A percentile compares a stretch with the other conserved stretches of the same genome.
phyloP scores from a whole-genome alignment of 129 eudicot species.

The Arctium lappa region DNA sequence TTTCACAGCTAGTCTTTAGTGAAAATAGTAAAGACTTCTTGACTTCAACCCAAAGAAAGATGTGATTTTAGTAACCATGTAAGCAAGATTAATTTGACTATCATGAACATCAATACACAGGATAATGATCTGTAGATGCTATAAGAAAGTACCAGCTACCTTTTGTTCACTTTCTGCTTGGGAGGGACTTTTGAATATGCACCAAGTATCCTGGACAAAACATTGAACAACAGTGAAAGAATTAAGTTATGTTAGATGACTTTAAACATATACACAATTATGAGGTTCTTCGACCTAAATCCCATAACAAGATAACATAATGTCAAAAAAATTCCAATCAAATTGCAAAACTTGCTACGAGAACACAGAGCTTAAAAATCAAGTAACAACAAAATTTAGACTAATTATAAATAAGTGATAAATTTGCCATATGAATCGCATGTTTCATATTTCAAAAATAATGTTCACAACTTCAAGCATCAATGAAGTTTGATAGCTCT shows the following conservation, averaged over 20 bases:
- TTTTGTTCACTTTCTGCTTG: slow-evolving; percentile 48
- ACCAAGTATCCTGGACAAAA: slow-evolving; percentile 55
- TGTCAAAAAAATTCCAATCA: neutral
- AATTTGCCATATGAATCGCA: neutral
- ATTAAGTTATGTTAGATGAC: neutral
- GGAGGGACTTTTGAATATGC: slow-evolving; percentile 75
- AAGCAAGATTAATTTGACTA: neutral
- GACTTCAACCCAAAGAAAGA: neutral
- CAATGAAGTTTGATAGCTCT: neutral
- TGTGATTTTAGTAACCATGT: neutral
- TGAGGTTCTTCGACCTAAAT: slow-evolving; percentile 5
- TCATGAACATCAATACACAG: neutral
- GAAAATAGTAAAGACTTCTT: neutral
- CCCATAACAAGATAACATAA: neutral
- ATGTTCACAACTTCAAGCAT: neutral
- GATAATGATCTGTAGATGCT: neutral
- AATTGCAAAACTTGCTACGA: neutral
- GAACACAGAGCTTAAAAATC: neutral
- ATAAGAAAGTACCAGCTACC: neutral
- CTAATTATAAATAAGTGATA: neutral
- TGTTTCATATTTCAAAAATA: neutral
- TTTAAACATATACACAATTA: neutral
- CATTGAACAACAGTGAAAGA: neutral
- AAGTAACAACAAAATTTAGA: neutral
- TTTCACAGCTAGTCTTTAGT: neutral